Percentiles rank a stretch among this genome's conserved stretches.
phyloP scores from a whole-genome alignment of 2,329 filamentous ascomycete species.

The Clonostachys byssicola region DNA sequence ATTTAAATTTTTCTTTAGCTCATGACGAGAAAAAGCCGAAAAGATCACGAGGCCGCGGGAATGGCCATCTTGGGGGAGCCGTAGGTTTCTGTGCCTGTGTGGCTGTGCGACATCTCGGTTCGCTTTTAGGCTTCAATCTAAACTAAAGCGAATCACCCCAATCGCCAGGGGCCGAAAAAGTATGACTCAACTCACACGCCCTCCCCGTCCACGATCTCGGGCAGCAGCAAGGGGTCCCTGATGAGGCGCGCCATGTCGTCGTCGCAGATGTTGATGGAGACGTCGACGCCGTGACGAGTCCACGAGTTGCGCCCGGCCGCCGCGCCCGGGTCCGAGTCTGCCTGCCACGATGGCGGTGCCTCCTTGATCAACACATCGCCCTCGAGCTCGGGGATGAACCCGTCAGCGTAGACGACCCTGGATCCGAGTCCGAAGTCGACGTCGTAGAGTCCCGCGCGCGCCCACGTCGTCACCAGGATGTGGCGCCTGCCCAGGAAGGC shows the following conservation, averaged over 20 bases:
- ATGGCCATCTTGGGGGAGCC: too few species aligned
- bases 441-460: slow-evolving; percentile 13
- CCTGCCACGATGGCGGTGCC: slow-evolving; percentile 2
- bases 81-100: too few species aligned
- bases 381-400: slow-evolving; percentile 12
- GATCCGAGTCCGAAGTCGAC: slow-evolving; percentile 14
- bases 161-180: too few species aligned
- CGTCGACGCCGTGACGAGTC: slow-evolving; percentile 14
- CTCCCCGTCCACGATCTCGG: neutral
- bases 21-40: too few species aligned
- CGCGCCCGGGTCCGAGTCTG: neutral
- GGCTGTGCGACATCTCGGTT: too few species aligned
- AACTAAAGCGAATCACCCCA: too few species aligned
- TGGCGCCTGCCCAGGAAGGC: slow-evolving; percentile 14
- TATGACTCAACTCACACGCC: too few species aligned
- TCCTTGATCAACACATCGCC: slow-evolving; percentile 15
- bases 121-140: too few species aligned
- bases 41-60: too few species aligned
- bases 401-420: slow-evolving; percentile 10
- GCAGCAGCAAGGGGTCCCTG: slow-evolving; percentile 9
- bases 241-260: slow-evolving; percentile 10
- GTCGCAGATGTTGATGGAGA: slow-evolving; percentile 8
- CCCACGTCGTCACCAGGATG: slow-evolving; percentile 17
- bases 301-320: slow-evolving; percentile 3
- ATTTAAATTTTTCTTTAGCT: too few species aligned